Evolutionary conservation across 352 stramenopile genomes (phyloP).

Genomic region (Blastocystis hominis): DNA sequence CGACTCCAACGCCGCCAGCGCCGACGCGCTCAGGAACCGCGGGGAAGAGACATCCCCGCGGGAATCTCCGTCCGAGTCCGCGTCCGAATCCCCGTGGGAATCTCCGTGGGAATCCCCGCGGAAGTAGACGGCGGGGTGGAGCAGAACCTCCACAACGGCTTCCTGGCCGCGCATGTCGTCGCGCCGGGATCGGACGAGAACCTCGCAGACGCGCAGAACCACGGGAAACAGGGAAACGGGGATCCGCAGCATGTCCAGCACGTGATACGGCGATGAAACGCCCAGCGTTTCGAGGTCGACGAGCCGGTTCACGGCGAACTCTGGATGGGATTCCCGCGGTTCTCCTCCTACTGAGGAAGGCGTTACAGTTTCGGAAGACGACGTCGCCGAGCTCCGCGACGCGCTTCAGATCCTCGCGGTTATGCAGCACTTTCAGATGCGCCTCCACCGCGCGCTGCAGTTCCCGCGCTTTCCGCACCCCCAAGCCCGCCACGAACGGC

Average conservation of each 20-base stretch:
- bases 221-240: neutral
- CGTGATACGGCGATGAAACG: neutral
- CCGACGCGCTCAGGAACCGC: neutral
- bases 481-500: conserved; percentile 13
- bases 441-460: neutral
- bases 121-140: neutral
- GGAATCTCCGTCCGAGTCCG: neutral
- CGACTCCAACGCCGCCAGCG: neutral
- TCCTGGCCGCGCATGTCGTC: neutral
- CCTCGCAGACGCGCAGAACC: neutral
- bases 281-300: neutral
- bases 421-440: neutral
- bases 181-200: neutral
- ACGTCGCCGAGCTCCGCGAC: neutral
- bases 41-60: too few species aligned
- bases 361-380: conserved; percentile 50
- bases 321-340: neutral
- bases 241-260: conserved; percentile 36
- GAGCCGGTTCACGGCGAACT: conserved; percentile 28
- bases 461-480: conserved; percentile 1
- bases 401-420: neutral
- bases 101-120: neutral
- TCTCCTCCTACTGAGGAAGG: neutral
- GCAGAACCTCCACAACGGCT: conserved; percentile 1
- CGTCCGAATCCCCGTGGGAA: neutral